Evolutionary conservation across 2,329 filamentous ascomycete species (phyloP), one percentile per base, ranked within the genome.

Genomic region (Diaporthe longicolla): DNA sequence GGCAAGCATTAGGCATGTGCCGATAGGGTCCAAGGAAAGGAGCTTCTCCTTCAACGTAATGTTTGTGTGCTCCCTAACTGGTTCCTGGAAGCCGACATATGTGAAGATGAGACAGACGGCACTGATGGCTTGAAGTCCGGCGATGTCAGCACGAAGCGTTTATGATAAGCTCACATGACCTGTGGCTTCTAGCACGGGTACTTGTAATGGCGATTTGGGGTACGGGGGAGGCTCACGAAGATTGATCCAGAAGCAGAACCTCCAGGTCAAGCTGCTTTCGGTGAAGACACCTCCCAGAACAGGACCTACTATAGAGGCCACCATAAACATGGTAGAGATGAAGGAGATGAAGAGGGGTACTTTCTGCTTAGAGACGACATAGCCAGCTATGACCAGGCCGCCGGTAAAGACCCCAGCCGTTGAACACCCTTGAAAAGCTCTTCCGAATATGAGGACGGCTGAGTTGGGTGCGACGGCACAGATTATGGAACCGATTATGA

Each of bases 191-290:
- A 43, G 5, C 40, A 43, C 19, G 15, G 40, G 15, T 13, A 19
- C 15, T 17, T 43, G 15, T 2, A 17, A 2, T 13, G 13, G 40
- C 15, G 40, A 13, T 4, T 43, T 19, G 57, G 10, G 5, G 13
- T 35, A 35, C 0, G 19, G 11, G 7, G 32, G 5, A 15, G 13
- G 65, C 72, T 59, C 32, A 74, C 72, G 71, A 26, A 73, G 65
- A 57, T 73, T 73, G 26, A 70, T 73, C 71, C 71, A 74, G n/a
- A 73, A 73, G 24, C 71, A 73, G 17, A 73, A 73, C 21, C 71
- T 50, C 71, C 71, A 73, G 3, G 71, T 73, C 63, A 73, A 55
- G 10, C 66, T 71, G 45, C 63, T 70, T 19, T 73, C 71, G 3
- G 65, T 73, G 35, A 73, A 70, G 19, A 61, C 55, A 1, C 71